Evolutionary conservation across 768 basidiomycete genomes (phyloP), one percentile per base, ranked within the genome.

Genomic region (Boletus rubroflammeus): DNA sequence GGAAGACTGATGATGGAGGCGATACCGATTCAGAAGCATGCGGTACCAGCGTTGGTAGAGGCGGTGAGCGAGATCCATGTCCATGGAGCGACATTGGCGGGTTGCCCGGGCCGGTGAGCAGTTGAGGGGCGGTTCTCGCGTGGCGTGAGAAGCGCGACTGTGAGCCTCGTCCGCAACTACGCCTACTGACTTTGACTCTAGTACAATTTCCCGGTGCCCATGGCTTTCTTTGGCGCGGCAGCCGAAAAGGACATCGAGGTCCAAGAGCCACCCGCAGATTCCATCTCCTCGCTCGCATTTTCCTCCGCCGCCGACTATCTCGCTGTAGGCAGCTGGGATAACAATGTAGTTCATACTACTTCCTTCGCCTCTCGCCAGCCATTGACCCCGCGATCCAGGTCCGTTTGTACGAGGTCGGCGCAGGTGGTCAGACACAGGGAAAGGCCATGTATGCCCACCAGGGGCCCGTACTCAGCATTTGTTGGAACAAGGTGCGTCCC

Each of bases 271-370:
- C 93, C 93, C 4, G 67, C 82, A 9, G 96, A 98, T 67, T 92
- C 91, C 13, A 90, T 96, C 56, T 95, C 93, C 2, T 82, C 84
- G 3, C 71, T 98, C 47, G 73, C 88, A 1, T 98, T 95, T 74
- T 93, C 90, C 0, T 82, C 88, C 6, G 85, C 83, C 17, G 88
- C 88, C 9, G 92, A 96, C 66, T 90, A 91, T 66, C 80, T 98
- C 25, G 93, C 95, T 9, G 94, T 95, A 13, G 93, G 85, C 51
- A 89, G 87, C 61, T 98, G 96, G 96, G 90, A 91, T 66, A 94
- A 93, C 67, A 90, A 90, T 71, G 94, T 93, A 60, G 40, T 17
- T 51, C 42, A 23, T 28, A 3, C 34, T 28, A 3, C 34, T 25
- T 17, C 13, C 38, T 15, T 41, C 40, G 13, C 29, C 26, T 39